Conservation (phyloP, 2,329 filamentous ascomycete species). For the Hymenoscyphus albidus region DNA sequence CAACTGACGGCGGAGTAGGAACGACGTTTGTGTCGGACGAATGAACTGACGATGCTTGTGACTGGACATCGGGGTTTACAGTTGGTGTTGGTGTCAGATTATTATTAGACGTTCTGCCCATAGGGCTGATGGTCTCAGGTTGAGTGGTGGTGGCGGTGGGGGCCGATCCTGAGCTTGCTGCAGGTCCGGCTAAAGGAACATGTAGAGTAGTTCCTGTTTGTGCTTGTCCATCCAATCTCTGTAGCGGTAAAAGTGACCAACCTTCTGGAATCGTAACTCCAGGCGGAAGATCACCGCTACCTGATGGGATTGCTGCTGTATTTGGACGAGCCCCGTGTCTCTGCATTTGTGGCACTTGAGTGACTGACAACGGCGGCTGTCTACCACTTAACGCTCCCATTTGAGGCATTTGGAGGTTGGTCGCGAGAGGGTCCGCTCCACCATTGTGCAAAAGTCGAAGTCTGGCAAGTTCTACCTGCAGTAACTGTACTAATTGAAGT, state of each 20-base stretch:
- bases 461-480: conserved; percentile 64
- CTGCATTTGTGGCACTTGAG: conserved; percentile 31
- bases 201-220: conserved; percentile 15
- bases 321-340: conserved; percentile 46
- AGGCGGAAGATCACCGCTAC: conserved; percentile 58
- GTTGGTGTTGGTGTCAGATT: conserved; percentile 25
- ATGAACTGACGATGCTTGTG: conserved; percentile 28
- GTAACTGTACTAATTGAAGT: conserved; percentile 60
- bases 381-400: conserved; percentile 12
- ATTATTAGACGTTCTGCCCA: conserved; percentile 29
- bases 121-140: conserved; percentile 26
- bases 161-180: conserved; percentile 23
- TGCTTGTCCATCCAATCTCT: conserved; percentile 39
- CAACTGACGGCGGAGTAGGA: conserved; percentile 25
- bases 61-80: conserved; percentile 21
- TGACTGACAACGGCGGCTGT: conserved; percentile 10
- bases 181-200: conserved; percentile 19
- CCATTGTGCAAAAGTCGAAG: conserved; percentile 45
- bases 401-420: conserved; percentile 30
- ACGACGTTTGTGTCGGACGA: conserved; percentile 28
- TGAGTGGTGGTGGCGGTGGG: conserved; percentile 27
- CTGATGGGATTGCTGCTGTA: conserved; percentile 52
- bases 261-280: conserved; percentile 62
- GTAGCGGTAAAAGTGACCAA: conserved; percentile 61
- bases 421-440: conserved; percentile 21